Conservation (phyloP, 768 basidiomycete genomes). For the Mycena alexandri region DNA sequence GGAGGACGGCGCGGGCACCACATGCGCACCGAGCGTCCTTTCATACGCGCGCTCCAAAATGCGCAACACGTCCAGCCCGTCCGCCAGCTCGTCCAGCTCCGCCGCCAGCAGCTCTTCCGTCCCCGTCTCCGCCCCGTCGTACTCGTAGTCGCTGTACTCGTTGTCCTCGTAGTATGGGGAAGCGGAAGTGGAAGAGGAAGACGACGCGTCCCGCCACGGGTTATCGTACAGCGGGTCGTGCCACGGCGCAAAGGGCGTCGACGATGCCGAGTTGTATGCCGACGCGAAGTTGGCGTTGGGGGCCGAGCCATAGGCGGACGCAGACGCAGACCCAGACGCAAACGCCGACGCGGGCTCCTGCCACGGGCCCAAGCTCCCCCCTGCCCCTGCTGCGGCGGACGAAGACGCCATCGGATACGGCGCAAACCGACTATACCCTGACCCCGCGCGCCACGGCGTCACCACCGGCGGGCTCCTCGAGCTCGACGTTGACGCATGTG, state of each 20-base stretch:
- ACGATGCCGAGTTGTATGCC: too few species aligned
- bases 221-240: constrained; percentile 2
- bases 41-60: constrained; percentile 81
- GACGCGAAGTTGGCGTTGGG: too few species aligned
- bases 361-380: too few species aligned
- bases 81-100: constrained; percentile 71
- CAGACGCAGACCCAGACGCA: too few species aligned
- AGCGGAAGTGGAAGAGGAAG: not conserved
- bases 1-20: too few species aligned
- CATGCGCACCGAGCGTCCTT: constrained; percentile 72
- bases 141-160: not conserved
- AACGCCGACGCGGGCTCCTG: too few species aligned
- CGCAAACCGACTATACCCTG: too few species aligned
- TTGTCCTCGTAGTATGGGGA: too few species aligned
- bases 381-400: too few species aligned
- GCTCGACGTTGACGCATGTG: not conserved
- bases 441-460: too few species aligned
- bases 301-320: too few species aligned
- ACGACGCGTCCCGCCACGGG: not conserved
- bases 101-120: constrained; percentile 40
- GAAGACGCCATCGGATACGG: too few species aligned
- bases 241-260: constrained; percentile 3
- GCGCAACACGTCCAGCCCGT: constrained; percentile 77
- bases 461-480: not conserved
- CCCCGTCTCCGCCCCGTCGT: not conserved